These are phyloP conservation scores for Albatrellus ellisii DNA, from an alignment of 768 basidiomycete species.

Conservation along the genomic window DNA sequence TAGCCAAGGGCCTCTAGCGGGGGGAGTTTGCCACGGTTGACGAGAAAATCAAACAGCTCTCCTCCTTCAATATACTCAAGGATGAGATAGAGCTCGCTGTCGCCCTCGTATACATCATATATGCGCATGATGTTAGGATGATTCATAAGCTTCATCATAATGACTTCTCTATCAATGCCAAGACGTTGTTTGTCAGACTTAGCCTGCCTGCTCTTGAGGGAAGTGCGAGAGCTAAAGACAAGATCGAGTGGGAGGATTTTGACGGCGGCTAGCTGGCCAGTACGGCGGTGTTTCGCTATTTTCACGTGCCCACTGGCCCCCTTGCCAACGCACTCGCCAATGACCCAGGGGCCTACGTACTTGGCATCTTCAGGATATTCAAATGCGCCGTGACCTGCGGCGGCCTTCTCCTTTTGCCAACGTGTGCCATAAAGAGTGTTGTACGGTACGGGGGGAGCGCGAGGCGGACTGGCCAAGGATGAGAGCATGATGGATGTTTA, in stretches of 20 bases:
- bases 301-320: conserved; percentile 92
- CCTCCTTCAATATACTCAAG: conserved; percentile 94
- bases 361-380: conserved; percentile 80
- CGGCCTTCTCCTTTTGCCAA: conserved; percentile 81
- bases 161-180: conserved; percentile 88
- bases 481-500: conserved; percentile 16
- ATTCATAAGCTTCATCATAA: conserved; percentile 99
- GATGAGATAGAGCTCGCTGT: conserved; percentile 82
- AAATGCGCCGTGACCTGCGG: conserved; percentile 60
- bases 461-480: conserved; percentile 43
- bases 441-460: conserved; percentile 62
- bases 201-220: conserved; percentile 49
- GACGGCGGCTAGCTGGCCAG: conserved; percentile 87
- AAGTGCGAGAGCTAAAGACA: conserved; percentile 57
- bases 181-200: conserved; percentile 74
- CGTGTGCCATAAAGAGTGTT: conserved; percentile 60
- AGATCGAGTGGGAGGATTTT: conserved; percentile 88
- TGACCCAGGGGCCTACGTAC: conserved; percentile 81
- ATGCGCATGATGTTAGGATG: conserved; percentile 95
- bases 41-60: conserved; percentile 93
- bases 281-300: conserved; percentile 75
- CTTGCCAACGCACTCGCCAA: conserved; percentile 90
- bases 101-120: conserved; percentile 92
- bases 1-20: conserved; percentile 76
- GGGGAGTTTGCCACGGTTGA: conserved; percentile 73